Conservation (phyloP, 2,329 filamentous ascomycete species). For the Pseudogymnoascus sp. region DNA sequence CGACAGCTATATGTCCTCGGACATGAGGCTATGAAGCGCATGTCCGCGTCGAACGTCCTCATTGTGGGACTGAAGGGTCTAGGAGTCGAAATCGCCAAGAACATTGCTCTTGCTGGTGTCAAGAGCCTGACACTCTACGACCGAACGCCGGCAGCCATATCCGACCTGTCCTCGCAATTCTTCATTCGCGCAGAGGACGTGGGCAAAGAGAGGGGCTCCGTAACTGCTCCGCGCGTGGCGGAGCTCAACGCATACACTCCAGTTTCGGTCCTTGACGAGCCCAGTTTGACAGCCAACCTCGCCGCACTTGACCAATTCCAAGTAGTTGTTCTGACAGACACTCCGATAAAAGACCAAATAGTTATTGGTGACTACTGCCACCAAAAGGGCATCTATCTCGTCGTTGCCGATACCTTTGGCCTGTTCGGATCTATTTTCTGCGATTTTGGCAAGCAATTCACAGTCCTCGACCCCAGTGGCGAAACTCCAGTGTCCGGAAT, state of each 20-base stretch:
- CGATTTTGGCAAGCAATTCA: conserved; percentile 93
- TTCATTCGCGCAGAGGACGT: conserved; percentile 85
- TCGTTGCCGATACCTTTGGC: conserved; percentile 82
- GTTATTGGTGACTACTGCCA: conserved; percentile 89
- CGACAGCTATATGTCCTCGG: conserved; percentile 64
- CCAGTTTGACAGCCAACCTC: conserved; percentile 63
- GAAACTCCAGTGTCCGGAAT: conserved; percentile 85
- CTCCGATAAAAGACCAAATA: conserved; percentile 71
- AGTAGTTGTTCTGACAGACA: conserved; percentile 82
- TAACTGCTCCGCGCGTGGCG: conserved; percentile 80
- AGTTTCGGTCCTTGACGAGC: conserved; percentile 63
- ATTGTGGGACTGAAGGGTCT: conserved; percentile 87
- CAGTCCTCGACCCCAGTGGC: conserved; percentile 79
- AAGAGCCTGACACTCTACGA: conserved; percentile 95
- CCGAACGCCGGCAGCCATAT: conserved; percentile 71
- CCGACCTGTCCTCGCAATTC: conserved; percentile 94
- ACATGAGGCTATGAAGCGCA: conserved; percentile 93
- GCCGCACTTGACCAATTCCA: conserved; percentile 84
- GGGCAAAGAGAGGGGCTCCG: conserved; percentile 80
- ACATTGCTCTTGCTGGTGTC: conserved; percentile 93
- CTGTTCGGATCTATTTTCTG: conserved; percentile 95
- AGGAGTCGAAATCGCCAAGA: conserved; percentile 97
- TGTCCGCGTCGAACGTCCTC: conserved; percentile 92
- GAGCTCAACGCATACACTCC: conserved; percentile 97
- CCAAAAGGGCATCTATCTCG: conserved; percentile 82